Evolutionary conservation across 1,139 yeast species (phyloP), one percentile per base, ranked within the genome.

Genomic region (Chernovozyma aurita): DNA sequence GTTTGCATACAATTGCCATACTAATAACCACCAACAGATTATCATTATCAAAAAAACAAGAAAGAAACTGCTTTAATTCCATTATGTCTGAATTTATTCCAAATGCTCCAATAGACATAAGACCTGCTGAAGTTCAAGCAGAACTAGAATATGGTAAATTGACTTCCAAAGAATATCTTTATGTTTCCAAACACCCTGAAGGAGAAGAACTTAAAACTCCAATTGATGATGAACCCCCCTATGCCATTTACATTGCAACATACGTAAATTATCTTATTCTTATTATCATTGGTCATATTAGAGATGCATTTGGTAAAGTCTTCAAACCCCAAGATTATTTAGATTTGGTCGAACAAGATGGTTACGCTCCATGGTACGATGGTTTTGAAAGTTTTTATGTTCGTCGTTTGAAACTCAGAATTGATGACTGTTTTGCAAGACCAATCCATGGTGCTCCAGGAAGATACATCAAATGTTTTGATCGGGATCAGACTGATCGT

Each of bases 401-500:
- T 31, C 82, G 99, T 53, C 80, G 97, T 51, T 74, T 92, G 70
- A 90, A 94, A 57, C 77, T 76, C 46, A 84, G 96, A 61, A 77
- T 92, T 45, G 95, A 85, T 53, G 97, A 92, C 60, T 88, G 97
- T 59, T 92, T 92, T 61, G 87, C 95, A 4, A 79, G 97, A 56
- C 97, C 97, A 25, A 86, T 95, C 24, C 85, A 86, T 42, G 97
- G 97, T 29, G 98, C 92, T 24, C 98, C 99, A 1, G 99, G 99
- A 18, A 78, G 99, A 58, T 82, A 70, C 51, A 80, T 92, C 50
- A 76, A 80, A 39, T 80, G 95, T 50, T 79, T 83, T 51, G 90
- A 87, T 50, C 77, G 98, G 48, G 66, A 70, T 28, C 72, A 90
- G 13, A 67, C 70, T 30, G 82, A 83, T 45, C 74, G 76, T 51